Base-by-base conservation (phyloP, 1,139 yeast species). In the Kodamaea sp. region DNA sequence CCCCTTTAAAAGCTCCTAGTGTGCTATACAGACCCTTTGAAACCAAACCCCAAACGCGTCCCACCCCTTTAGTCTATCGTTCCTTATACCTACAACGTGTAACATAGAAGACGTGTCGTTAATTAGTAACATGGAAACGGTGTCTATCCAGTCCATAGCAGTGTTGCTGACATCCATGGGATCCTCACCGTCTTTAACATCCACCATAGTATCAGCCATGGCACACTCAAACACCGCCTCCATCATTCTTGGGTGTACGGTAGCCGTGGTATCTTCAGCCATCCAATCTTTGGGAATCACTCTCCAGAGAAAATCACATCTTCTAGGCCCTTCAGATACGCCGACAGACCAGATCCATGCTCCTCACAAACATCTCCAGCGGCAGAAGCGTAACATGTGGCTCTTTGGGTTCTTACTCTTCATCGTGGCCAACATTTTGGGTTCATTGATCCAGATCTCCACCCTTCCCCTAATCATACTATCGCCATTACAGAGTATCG, bases 401-500 rank as follows among this genome's bases (percentile, higher is more conserved):
- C 69, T 86, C 28, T 43, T 75, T 21, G 97, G 97, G 3, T 77
- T 89, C 38, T 48, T 71, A 11, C 57, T 89, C 32, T 89, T 89
- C 56, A 70, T 89, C 22, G 52, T 76, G 8, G 82, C 96, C 31
- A 89, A 88, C 48, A 65, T 89, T 2, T 65, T 88, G 32, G 96
- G 97, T 1, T 83, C 94, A 3, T 70, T 85, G 21, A 83, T 88
- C 22, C 96, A 89, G 58, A 80, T 89, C 26, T 78, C 94, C 2
- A 84, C 96, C 1, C 66, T 89, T 27, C 96, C 96, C 0, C 66
- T 89, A 41, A 83, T 88, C 31, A 74, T 89, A 3, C 59, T 88
- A 37, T 81, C 90, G 22, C 96, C 96, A 0, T 61, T 89, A 32
- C 96, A 89, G 57, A 89, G 95, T 21, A 80, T 83, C 11, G 96